These are phyloP conservation scores for Neofusicoccum cordaticola DNA, from an alignment of 2,329 filamentous ascomycete species.

Conservation along the genomic window DNA sequence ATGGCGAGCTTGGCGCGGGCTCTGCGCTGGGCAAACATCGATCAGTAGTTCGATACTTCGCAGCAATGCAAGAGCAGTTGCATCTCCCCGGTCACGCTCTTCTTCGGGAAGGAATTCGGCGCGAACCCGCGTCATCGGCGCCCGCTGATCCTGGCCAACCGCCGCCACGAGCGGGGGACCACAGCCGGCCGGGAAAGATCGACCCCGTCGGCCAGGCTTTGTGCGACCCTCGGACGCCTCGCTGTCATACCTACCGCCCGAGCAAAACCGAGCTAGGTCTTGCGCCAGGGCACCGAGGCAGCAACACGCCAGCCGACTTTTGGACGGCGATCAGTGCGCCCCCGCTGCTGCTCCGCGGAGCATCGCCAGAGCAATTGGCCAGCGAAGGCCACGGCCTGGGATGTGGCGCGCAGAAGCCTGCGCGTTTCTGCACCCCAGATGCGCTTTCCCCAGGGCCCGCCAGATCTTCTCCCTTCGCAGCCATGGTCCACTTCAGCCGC, in stretches of 20 bases:
- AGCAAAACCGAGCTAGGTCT: not conserved
- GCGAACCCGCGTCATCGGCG: not conserved
- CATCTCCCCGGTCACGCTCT: no score
- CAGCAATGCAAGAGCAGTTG: no score
- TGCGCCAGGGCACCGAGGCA: not conserved
- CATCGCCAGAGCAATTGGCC: not conserved
- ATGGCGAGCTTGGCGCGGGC: not conserved
- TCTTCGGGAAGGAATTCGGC: not conserved
- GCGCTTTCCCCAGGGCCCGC: not conserved
- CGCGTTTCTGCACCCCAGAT: not conserved
- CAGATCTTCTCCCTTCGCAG: not conserved
- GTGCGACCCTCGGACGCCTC: conserved; percentile 5
- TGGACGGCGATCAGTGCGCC: not conserved
- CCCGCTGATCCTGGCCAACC: not conserved
- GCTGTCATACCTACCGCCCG: conserved; percentile 9
- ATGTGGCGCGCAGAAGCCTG: not conserved
- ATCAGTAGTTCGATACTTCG: no score
- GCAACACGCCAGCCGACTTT: not conserved
- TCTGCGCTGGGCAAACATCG: no score
- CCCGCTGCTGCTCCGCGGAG: not conserved
- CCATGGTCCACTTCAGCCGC: not conserved
- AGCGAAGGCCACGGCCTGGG: not conserved
- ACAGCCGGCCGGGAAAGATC: not conserved
- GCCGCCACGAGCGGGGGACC: not conserved
- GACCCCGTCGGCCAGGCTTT: not conserved